Evolutionary conservation across 768 basidiomycete genomes (phyloP).

Genomic region (Cytidiella melzeri): DNA sequence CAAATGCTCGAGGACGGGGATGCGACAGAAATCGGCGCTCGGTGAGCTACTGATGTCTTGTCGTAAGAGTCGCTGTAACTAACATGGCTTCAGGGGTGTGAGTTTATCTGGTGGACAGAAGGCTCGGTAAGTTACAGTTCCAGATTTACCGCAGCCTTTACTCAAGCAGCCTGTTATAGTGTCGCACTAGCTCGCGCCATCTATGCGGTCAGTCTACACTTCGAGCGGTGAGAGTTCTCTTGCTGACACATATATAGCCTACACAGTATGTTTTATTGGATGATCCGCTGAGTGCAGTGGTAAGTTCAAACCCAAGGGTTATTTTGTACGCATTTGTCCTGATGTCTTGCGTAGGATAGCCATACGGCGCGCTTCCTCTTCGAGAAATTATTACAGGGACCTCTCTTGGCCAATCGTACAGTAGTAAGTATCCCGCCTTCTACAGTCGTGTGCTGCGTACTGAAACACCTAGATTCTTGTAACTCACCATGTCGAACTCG

Average conservation of each 20-base stretch:
- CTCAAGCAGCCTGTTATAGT: no score
- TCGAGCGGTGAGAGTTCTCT: not conserved
- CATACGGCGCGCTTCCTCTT: conserved; percentile 60
- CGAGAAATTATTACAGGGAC: conserved; percentile 60
- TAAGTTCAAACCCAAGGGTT: conserved; percentile 30
- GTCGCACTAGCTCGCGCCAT: conserved; percentile 81
- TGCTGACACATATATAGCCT: conserved; percentile 9
- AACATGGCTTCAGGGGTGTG: not conserved
- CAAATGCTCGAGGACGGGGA: conserved; percentile 28
- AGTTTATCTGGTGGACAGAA: conserved; percentile 63
- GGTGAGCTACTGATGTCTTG: conserved; percentile 30
- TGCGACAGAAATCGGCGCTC: conserved; percentile 30
- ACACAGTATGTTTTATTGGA: conserved; percentile 58
- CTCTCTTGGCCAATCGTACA: conserved; percentile 60
- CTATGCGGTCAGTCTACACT: conserved; percentile 50
- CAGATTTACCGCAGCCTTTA: no score
- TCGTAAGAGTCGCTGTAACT: conserved; percentile 15
- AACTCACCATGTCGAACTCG: conserved; percentile 80
- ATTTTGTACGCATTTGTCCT: not conserved
- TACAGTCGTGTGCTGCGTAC: not conserved
- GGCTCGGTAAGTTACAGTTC: conserved; percentile 42
- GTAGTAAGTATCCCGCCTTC: conserved; percentile 38
- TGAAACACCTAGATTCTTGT: conserved; percentile 49
- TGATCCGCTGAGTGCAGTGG: conserved; percentile 79
- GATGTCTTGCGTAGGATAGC: conserved; percentile 42